Base-by-base conservation (phyloP, 2,329 filamentous ascomycete genomes). In the Helotiales sp. region DNA sequence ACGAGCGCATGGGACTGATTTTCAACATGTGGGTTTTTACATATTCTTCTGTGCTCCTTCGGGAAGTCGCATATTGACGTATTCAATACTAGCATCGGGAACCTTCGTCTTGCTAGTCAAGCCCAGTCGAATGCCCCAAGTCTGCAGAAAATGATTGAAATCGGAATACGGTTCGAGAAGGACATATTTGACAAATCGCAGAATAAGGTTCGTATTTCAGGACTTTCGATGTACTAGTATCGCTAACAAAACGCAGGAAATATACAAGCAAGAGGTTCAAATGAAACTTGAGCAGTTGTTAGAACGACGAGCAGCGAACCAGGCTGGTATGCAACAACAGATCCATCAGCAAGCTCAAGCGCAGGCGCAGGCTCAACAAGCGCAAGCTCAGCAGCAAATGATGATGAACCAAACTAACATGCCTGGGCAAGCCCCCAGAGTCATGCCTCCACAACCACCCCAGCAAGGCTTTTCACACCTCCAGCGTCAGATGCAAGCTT, bases 401-500 rank as follows among this genome's bases (percentile, higher is more conserved):
- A 81, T 88, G 79, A 82, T 87, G 80, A 85, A 81, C 66, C 83
- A 83, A 64, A 83, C 82, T 65, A 74, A 74, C 5, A 82, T 86
- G 79, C 83, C 84, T 67, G 80, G 79, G 13, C 82, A 85, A 69
- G 83, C 87, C 79, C 80, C 81, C 45, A 82, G 86, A 40, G 81
- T 81, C 13, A 71, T 73, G 64, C 82, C 85, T 77, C 75, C 75
- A 62, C 85, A 84, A 72, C 80, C 79, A 6, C 77, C 79, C 1
- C 86, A 85, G 67, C 85, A 83, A 71, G 82, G 81, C 0, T 88
- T 89, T 66, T 86, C 86, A 68, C 83, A 85, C 57, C 80, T 88
- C 40, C 86, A 87, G 66, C 86, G 87, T 63, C 84, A 82, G 64
- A 87, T 87, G 84, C 86, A 88, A 72, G 78, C 82, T 3, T 82